A percentile compares a stretch with the other conserved stretches of the same genome.
These are phyloP conservation scores for Takashimella tepidaria DNA, from an alignment of 1,284 basidiomycete species.

Conservation along the genomic window DNA sequence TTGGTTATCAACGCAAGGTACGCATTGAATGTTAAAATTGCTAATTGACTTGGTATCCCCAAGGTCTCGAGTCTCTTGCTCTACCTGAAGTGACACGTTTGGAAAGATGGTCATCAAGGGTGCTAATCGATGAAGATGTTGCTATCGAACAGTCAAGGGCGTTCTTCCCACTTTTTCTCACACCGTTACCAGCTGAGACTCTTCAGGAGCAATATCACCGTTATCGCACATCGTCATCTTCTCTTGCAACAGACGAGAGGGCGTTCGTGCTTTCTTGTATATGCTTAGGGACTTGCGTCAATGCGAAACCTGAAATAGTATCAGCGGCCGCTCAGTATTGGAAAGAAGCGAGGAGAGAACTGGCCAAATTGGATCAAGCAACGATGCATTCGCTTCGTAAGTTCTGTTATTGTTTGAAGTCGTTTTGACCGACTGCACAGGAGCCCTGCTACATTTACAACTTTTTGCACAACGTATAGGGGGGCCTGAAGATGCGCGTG, in stretches of 20 bases:
- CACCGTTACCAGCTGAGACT: not conserved
- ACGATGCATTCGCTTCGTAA: not conserved
- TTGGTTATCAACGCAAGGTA: not conserved
- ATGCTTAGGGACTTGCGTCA: not conserved
- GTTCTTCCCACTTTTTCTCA: not conserved
- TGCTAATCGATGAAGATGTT: not conserved
- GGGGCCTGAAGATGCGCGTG: conserved; percentile 22
- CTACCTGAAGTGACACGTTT: not conserved
- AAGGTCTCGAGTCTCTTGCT: not conserved
- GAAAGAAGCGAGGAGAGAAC: not conserved
- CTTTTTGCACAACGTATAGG: conserved; percentile 20
- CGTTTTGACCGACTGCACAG: conserved; percentile 10
- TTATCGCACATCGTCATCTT: not conserved
- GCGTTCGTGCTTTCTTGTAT: not conserved
- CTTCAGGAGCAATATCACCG: not conserved
- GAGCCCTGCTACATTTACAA: conserved; percentile 24
- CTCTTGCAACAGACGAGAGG: not conserved
- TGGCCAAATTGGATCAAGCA: not conserved
- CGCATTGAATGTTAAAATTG: not conserved
- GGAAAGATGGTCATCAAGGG: not conserved
- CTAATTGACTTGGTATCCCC: not conserved
- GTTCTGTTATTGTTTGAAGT: not conserved
- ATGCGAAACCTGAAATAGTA: not conserved
- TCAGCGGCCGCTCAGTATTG: not conserved
- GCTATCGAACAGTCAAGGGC: not conserved